phyloP scores from a whole-genome alignment of 2,329 filamentous ascomycete species.

The Setomelanomma holmii region DNA sequence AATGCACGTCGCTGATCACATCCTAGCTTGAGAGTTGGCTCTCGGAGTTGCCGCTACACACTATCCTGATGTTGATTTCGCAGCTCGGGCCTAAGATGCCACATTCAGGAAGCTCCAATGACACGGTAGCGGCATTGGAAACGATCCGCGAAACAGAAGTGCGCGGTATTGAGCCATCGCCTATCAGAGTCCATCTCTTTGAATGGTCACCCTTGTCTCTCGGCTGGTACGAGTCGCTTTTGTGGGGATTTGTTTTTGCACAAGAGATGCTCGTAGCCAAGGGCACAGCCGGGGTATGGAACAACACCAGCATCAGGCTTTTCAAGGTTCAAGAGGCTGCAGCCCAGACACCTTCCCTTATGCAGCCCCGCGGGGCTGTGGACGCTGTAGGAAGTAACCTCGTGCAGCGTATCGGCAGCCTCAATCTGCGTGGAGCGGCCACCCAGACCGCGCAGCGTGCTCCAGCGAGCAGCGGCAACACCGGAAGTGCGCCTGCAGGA shows the following conservation, averaged over 20 bases:
- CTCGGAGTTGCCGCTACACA: constrained; percentile 88
- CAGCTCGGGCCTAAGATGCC: constrained; percentile 60
- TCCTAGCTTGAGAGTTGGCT: constrained; percentile 86
- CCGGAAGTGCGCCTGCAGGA: constrained; percentile 25
- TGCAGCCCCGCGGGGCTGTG: constrained; percentile 86
- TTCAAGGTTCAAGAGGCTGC: constrained; percentile 90
- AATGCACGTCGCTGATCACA: constrained; percentile 25
- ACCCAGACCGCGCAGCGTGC: constrained; percentile 27
- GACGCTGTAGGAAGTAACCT: constrained; percentile 92
- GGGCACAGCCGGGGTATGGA: constrained; percentile 93
- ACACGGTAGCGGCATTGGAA: constrained; percentile 50
- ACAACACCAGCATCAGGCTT: constrained; percentile 83
- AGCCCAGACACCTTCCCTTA: constrained; percentile 78
- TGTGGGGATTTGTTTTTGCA: constrained; percentile 93
- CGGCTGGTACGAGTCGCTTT: constrained; percentile 93
- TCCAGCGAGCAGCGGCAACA: constrained; percentile 23
- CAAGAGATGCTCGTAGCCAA: constrained; percentile 87
- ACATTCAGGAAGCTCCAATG: constrained; percentile 52
- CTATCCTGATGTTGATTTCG: constrained; percentile 78
- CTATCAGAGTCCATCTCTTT: constrained; percentile 83
- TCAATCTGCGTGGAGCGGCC: constrained; percentile 67
- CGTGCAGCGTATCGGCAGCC: constrained; percentile 82
- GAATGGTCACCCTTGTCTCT: constrained; percentile 91
- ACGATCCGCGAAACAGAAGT: constrained; percentile 69
- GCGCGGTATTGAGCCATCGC: constrained; percentile 75